Evolutionary conservation across 2,329 filamentous ascomycete species (phyloP), one percentile per base, ranked within the genome.

Genomic region (Colletotrichum viniferum): DNA sequence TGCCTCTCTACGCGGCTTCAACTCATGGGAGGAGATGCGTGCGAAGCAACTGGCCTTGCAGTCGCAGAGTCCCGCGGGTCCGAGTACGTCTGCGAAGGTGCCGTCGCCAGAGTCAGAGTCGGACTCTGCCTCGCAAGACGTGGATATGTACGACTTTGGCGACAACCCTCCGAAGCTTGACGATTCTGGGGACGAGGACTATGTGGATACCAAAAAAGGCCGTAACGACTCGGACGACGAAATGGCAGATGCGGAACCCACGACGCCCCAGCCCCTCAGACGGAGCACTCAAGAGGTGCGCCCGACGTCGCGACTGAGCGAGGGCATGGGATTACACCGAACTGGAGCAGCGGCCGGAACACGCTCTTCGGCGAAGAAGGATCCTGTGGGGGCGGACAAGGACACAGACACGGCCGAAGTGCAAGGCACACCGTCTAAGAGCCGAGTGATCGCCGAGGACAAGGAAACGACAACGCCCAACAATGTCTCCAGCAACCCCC

Each of bases 81-180:
- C n/a, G 12, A 30, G 12, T 7, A 14, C 58, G 6, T n/a, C 58
- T 13, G 28, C 73, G 16, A 48, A 73, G 28, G 56, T 60, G 21
- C 73, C 56, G 12, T 75, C 73, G 14, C 63, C 73, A 14, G 73
- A 69, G 7, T 75, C 73, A 7, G 73, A 73, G 18, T 73, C 73
- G 16, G 69, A 75, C 10, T 67, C 63, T 26, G 26, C 58, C 3
- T 30, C 64, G 5, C 69, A 64, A 14, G 73, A 75, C 34, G 69
- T 67, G 7, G 63, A 75, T 21, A 75, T 73, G 73, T 75, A 73
- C 28, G 69, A 75, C 26, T 75, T 75, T 67, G 73, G 69, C 30
- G 73, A 73, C 69, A 75, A 75, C 1, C 83, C 82, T 3, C 68
- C 48, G 6, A 73, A 81, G 13, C 38, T 68, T 4, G 63, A 76